These are phyloP conservation scores for Pseudogymnoascus sp. DNA, from an alignment of 2,329 filamentous ascomycete species.

Conservation along the genomic window DNA sequence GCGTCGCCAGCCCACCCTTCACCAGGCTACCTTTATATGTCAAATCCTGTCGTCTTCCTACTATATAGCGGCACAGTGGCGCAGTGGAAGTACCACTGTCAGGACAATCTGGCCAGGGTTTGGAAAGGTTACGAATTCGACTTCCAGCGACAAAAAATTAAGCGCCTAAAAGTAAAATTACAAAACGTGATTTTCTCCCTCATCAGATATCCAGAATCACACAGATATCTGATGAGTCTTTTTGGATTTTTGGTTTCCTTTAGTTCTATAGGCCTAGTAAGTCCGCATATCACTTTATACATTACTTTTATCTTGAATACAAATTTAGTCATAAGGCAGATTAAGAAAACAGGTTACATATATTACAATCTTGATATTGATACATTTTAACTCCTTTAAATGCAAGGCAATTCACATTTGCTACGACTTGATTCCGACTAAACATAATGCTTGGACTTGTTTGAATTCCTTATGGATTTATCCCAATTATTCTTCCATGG, in stretches of 20 bases:
- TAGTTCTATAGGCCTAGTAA: background rate
- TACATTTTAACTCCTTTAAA: too few species aligned
- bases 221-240: background rate
- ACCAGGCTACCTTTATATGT: background rate
- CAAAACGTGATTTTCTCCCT: background rate
- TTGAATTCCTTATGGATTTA: background rate
- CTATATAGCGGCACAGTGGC: slow-evolving; percentile 3
- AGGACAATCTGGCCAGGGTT: background rate
- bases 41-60: slow-evolving; percentile 9
- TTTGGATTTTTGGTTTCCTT: background rate
- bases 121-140: slow-evolving; percentile 2
- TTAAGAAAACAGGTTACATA: too few species aligned
- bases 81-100: slow-evolving; percentile 1
- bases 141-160: background rate
- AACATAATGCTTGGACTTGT: too few species aligned
- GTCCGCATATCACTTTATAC: too few species aligned
- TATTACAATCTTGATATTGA: too few species aligned
- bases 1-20: background rate
- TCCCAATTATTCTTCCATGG: background rate
- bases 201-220: background rate
- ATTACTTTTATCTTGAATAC: too few species aligned
- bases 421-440: background rate
- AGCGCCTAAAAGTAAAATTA: slow-evolving; percentile 7
- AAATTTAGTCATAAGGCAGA: too few species aligned
- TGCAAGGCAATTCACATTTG: too few species aligned